Evolutionary conservation across 2,329 filamentous ascomycete species (phyloP), one percentile per base, ranked within the genome.

Genomic region (Curvularia spicifera): DNA sequence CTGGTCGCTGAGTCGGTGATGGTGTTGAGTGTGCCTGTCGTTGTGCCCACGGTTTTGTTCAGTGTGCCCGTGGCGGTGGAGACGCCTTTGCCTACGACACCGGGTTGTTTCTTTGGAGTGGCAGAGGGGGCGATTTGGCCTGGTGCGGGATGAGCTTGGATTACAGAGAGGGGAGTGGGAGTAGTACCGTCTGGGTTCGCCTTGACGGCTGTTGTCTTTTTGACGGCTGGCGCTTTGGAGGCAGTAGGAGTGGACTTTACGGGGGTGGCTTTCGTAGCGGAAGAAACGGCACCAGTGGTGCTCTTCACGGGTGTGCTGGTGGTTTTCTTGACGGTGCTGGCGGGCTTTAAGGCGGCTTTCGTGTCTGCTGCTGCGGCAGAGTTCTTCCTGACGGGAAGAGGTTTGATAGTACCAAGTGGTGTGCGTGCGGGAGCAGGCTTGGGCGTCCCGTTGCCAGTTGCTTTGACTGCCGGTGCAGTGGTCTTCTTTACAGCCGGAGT

Each of bases 1-100:
- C 70, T 65, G 6, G 78, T 78, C 8, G 74, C 75, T 3, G 77
- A 74, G 46, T 76, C 71, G 29, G 75, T 69, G 10, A 78, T 72
- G 18, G 72, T 73, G 58, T 76, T 80, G 0, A 76, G 67, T 1
- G 71, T 66, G 0, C 68, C 64, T 7, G 76, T 75, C 42, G 75
- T 75, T 10, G 74, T 69, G 35, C 72, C 68, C 7, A 74, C 70
- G 20, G 73, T 70, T 48, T 73, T 72, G 57, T 76, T 79, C 0
- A 75, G 64, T 3, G 73, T 71, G 29, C 71, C 72, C 5, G 75
- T 75, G 0, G 71, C 71, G 3, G 74, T 72, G 47, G 73, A 69
- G 24, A 72, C 67, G 42, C 72, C 71, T 33, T 71, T 72, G 40
- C 74, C 71, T 15, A 78, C 68, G 5, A 73, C 68, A 31, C 74